These are phyloP conservation scores for Colletotrichum tofieldiae DNA, from an alignment of 2,329 filamentous ascomycete species.

Conservation along the genomic window DNA sequence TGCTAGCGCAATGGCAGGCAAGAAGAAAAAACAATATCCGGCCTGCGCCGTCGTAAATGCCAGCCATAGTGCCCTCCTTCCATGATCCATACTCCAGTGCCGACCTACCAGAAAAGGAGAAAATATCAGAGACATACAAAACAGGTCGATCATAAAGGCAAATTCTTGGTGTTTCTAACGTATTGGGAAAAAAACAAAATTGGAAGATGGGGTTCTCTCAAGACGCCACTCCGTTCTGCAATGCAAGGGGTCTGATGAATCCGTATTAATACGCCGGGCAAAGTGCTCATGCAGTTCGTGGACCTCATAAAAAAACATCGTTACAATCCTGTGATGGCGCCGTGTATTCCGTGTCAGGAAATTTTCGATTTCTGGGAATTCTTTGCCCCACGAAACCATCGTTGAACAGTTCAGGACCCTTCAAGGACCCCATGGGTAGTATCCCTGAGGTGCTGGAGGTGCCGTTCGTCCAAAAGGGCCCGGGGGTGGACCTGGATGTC, in stretches of 20 bases:
- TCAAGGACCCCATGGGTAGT: constrained; percentile 35
- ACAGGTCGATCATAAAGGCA: constrained; percentile 10
- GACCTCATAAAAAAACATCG: constrained; percentile 32
- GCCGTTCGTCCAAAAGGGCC: constrained; percentile 29
- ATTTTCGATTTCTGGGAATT: constrained; percentile 9
- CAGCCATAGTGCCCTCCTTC: constrained; percentile 30
- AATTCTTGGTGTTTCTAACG: constrained; percentile 12
- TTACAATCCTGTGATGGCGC: constrained; percentile 12
- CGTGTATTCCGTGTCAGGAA: constrained; percentile 7
- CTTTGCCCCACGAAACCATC: neutral
- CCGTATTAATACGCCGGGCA: constrained; percentile 17
- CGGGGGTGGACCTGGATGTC: constrained; percentile 33
- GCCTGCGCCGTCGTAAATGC: constrained; percentile 41
- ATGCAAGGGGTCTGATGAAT: constrained; percentile 19
- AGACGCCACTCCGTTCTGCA: constrained; percentile 21
- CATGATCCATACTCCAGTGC: constrained; percentile 35
- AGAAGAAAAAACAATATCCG: constrained; percentile 18
- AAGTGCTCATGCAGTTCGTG: constrained; percentile 37
- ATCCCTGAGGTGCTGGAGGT: constrained; percentile 22
- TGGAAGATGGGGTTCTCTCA: constrained; percentile 2
- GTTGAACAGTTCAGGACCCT: too few relatives aligned
- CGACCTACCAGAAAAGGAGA: constrained; percentile 14
- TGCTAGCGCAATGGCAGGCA: neutral
- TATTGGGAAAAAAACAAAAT: constrained; percentile 1
- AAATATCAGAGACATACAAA: constrained; percentile 17